phyloP scores from a whole-genome alignment of 768 basidiomycete genomes.

The Russula virescens region DNA sequence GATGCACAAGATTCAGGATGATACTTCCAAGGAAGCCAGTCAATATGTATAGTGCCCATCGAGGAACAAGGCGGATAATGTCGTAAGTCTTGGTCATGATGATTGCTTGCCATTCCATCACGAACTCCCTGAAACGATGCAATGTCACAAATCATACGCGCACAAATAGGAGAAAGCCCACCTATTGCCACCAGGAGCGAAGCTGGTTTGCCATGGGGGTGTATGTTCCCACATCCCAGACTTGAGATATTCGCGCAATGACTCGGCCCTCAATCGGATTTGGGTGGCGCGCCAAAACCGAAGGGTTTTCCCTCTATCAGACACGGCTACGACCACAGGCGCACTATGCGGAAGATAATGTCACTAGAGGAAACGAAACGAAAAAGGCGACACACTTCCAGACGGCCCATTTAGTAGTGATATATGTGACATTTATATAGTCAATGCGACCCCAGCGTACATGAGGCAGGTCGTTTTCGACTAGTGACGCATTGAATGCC shows the following conservation, averaged over 20 bases:
- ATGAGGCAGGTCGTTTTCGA: conserved; percentile 57
- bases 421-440: conserved; percentile 74
- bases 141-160: neutral
- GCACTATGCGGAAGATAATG: conserved; percentile 42
- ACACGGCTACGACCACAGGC: conserved; percentile 65
- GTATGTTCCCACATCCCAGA: conserved; percentile 56
- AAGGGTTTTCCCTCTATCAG: conserved; percentile 68
- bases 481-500: conserved; percentile 57
- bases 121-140: conserved; percentile 48
- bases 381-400: conserved; percentile 58
- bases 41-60: conserved; percentile 60
- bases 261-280: conserved; percentile 52
- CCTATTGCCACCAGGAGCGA: conserved; percentile 74
- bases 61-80: conserved; percentile 50
- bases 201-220: conserved; percentile 64
- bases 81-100: conserved; percentile 48
- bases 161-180: conserved; percentile 31
- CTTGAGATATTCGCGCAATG: conserved; percentile 60
- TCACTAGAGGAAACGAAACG: neutral
- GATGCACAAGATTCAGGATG: conserved; percentile 60
- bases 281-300: conserved; percentile 71
- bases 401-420: conserved; percentile 82
- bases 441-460: conserved; percentile 84
- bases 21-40: conserved; percentile 66
- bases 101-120: conserved; percentile 55